phyloP scores from a whole-genome alignment of 164 flowering plant genomes.

The Tinospora cordifolia region DNA sequence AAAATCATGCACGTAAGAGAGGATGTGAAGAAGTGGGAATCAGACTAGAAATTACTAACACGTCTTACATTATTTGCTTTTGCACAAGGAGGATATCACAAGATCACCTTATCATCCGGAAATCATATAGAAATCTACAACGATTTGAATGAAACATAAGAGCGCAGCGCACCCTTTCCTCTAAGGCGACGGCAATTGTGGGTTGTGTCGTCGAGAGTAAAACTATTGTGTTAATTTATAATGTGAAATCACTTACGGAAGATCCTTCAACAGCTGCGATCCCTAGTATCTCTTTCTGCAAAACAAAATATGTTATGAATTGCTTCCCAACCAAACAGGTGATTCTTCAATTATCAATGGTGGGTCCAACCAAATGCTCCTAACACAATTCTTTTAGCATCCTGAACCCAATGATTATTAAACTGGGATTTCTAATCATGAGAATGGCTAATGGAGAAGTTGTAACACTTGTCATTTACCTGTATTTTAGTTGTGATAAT shows the following conservation, averaged over 20 bases:
- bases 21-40: no score
- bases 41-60: no score
- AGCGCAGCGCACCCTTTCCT: neutral
- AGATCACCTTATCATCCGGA: neutral
- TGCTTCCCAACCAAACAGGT: neutral
- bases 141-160: neutral
- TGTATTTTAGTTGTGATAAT: constrained; percentile 53
- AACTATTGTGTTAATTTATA: constrained; percentile 1
- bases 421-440: neutral
- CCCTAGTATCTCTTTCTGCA: constrained; percentile 28
- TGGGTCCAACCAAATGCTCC: neutral
- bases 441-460: neutral
- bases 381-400: neutral
- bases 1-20: no score
- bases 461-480: constrained; percentile 27
- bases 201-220: neutral
- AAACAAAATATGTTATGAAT: neutral
- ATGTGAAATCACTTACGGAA: constrained; percentile 17
- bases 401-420: neutral
- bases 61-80: neutral
- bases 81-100: neutral
- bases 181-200: neutral
- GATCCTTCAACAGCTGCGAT: constrained; percentile 37
- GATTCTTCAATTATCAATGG: neutral
- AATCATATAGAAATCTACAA: neutral